Evolutionary conservation across 345 rosid genomes (phyloP), one percentile per base, ranked within the genome.

Genomic region (Gossypium mustelinum): DNA sequence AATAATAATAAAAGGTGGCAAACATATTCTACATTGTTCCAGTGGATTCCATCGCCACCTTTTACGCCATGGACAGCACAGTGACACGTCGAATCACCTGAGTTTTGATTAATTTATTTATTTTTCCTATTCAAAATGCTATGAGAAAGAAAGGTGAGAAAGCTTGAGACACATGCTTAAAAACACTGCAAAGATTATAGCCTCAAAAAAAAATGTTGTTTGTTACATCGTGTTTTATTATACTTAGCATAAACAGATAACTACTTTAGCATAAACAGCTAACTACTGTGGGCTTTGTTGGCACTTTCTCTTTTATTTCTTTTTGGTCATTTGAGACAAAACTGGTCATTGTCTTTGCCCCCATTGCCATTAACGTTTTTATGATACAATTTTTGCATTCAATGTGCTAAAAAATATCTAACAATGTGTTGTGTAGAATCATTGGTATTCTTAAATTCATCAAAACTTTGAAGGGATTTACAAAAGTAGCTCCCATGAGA

Each of bases 81-180:
- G 39, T 24, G 82, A 71, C 79, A 76, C 82, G 69, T 81, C 68
- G 51, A 9, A 45, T 64, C 68, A n/a, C 43, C 75, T 68, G 56
- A 64, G 56, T 9, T 64, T 43, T 24, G 13, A 56, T 20, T 22
- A 20, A 34, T 34, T 34, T 34, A 0, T 34, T 34, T 34, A 34
- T 34, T 5, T 34, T 34, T 34, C 41, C 41, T 5, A 5, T 34
- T 29, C 7, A 34, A 34, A 20, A 56, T 18, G 9, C 11, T 18
- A 13, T 54, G 83, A 79, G 51, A 78, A 77, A 48, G 55, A 77
- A 25, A 67, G 61, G 75, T 27, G 5, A 27, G 80, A 55, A 63
- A 77, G 70, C 66, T 75, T 51, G 13, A 27, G 39, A 77, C 81
- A 73, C 85, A 39, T 44, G 52, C 48, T 51, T 17, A 2, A 48